Percentiles rank a stretch among this genome's conserved stretches.
Conservation (phyloP, 2,329 filamentous ascomycete species). For the Diplodia intermedia region DNA sequence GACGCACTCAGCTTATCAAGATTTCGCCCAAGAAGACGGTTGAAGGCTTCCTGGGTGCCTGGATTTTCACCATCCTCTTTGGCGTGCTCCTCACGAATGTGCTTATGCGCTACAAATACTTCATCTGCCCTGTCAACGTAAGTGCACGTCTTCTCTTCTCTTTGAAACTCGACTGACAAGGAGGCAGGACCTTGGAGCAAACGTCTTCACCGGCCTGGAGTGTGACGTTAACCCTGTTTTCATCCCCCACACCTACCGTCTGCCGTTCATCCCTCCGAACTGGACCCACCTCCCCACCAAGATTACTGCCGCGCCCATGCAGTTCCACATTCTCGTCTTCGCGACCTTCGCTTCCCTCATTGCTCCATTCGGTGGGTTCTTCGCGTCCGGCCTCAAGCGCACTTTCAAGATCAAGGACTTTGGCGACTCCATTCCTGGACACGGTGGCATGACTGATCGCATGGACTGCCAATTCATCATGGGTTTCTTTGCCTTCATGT, state of each 20-base stretch:
- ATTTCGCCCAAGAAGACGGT: conserved; percentile 99
- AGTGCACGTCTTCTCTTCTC: conserved; percentile 40
- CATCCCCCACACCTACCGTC: conserved; percentile 73
- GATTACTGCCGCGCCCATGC: conserved; percentile 83
- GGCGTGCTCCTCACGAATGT: conserved; percentile 82
- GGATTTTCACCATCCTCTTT: conserved; percentile 92
- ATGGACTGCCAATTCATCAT: conserved; percentile 99
- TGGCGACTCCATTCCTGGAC: conserved; percentile 95
- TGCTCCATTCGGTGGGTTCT: conserved; percentile 97
- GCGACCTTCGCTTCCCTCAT: conserved; percentile 95
- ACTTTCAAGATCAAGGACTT: conserved; percentile 99
- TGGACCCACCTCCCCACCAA: conserved; percentile 75
- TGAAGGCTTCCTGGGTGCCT: conserved; percentile 94
- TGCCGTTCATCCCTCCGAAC: conserved; percentile 64
- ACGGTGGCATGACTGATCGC: conserved; percentile 96
- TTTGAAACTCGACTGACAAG: conserved; percentile 22
- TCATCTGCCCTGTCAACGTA: conserved; percentile 94
- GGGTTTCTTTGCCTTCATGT: conserved; percentile 98
- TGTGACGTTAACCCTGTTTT: conserved; percentile 94
- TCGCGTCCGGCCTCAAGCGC: conserved; percentile 94
- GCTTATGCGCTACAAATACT: conserved; percentile 91
- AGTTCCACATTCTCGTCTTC: conserved; percentile 89
- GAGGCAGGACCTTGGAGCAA: conserved; percentile 79
- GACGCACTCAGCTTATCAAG: conserved; percentile 95
- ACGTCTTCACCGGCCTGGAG: conserved; percentile 86